A percentile compares a stretch with the other conserved stretches of the same genome.
Conservation (phyloP, 2,329 filamentous ascomycete genomes). For the Ascochyta lentis region DNA sequence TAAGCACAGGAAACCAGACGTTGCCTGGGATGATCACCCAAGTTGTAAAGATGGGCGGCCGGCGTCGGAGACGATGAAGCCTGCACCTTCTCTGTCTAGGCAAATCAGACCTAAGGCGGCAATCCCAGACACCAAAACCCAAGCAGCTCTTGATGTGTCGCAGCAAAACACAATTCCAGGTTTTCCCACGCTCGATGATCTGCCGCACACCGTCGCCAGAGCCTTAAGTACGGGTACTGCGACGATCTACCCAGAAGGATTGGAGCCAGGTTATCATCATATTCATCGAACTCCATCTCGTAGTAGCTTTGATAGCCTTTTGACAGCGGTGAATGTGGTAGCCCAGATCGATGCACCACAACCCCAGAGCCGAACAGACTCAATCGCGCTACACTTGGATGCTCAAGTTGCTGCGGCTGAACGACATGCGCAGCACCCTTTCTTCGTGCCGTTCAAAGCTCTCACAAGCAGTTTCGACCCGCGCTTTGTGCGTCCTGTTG, state of each 20-base stretch:
- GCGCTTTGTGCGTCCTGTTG: not conserved
- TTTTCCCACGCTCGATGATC: slow-evolving; percentile 22
- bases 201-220: slow-evolving; percentile 18
- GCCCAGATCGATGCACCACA: slow-evolving; percentile 35
- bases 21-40: slow-evolving; percentile 41
- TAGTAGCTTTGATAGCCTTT: slow-evolving; percentile 26
- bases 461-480: not conserved
- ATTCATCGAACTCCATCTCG: slow-evolving; percentile 13
- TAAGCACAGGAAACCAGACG: slow-evolving; percentile 37
- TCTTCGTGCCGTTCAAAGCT: not conserved
- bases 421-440: slow-evolving; percentile 9
- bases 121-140: not conserved
- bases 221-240: not conserved
- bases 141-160: not conserved
- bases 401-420: slow-evolving; percentile 29
- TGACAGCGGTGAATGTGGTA: slow-evolving; percentile 36
- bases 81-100: not conserved
- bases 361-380: slow-evolving; percentile 32
- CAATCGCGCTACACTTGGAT: slow-evolving; percentile 30
- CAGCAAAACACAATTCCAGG: slow-evolving; percentile 13
- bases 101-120: not conserved
- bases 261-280: slow-evolving; percentile 12
- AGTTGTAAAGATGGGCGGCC: slow-evolving; percentile 28
- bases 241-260: not conserved
- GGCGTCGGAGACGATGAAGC: not conserved